Evolutionary conservation across 129 eudicot species (phyloP).

Genomic region (Mikania micrantha): DNA sequence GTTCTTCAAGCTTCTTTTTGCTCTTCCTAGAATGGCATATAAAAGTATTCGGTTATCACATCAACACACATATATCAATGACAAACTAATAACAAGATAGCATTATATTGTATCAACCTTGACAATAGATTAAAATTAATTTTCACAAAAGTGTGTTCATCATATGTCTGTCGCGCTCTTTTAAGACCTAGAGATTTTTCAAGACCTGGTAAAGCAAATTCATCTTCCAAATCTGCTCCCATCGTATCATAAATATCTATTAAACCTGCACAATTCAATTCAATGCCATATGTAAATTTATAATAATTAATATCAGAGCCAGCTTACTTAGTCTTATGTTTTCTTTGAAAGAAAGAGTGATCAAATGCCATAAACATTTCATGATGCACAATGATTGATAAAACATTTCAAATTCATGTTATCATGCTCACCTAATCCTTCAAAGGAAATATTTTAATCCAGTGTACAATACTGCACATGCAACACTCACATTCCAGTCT

Average conservation of each 20-base stretch:
- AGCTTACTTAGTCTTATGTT: not conserved
- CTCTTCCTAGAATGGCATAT: conserved; percentile 30
- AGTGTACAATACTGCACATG: not conserved
- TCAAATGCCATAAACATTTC: not conserved
- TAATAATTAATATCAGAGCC: not conserved
- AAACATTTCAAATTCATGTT: not conserved
- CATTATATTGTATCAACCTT: conserved; percentile 22
- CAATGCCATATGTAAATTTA: conserved; percentile 3
- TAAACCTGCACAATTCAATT: not conserved
- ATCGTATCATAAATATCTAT: not conserved
- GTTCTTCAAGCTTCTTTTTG: conserved; percentile 46
- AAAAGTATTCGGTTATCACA: not conserved
- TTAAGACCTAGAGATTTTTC: conserved; percentile 22
- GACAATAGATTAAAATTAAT: conserved; percentile 17
- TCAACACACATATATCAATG: not conserved
- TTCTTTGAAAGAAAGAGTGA: not conserved
- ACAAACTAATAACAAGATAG: not conserved
- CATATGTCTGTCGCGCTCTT: conserved; percentile 10
- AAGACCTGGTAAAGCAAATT: conserved; percentile 8
- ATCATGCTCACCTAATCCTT: not conserved
- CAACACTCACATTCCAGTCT: too few species aligned
- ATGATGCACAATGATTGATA: not conserved
- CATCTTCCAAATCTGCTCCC: conserved; percentile 8
- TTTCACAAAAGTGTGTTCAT: conserved; percentile 28
- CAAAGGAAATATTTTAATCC: not conserved